Evolutionary conservation across 2,329 filamentous ascomycete species (phyloP), one percentile per base, ranked within the genome.

Genomic region (Aspergillus fumigatiaffinis): DNA sequence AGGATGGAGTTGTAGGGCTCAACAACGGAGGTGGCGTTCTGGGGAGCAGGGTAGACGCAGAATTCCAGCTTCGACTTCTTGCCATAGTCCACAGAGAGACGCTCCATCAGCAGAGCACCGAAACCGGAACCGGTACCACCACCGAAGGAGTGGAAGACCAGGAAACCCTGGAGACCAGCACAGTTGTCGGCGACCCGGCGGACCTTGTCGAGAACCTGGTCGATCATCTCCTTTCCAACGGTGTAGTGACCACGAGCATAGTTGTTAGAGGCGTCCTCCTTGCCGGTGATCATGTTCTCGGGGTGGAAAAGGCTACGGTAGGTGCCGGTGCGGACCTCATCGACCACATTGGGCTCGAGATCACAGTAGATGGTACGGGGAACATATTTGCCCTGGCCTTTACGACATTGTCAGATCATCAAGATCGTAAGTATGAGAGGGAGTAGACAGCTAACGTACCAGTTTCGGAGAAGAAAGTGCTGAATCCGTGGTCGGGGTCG

Each of bases 1-100:
- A 99, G 87, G 76, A 97, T 97, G 53, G 94, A 97, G 87, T 99
- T 99, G 87, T 99, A 99, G 60, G 94, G 94, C 87, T 99, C 94
- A 65, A 99, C 94, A 60, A 99, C 93, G 48, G 94, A 95, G 72
- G 93, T 97, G 68, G 93, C 91, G 67, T 94, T 94, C 83, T 96
- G 92, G 60, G 94, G 94, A 68, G 94, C 92, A 73, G 94, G 94
- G 84, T 99, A 99, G 74, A 99, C 92, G 73, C 92, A 96, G 85
- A 99, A 99, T 81, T 99, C 94, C 64, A 99, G 87, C 88, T 99
- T 99, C 86, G 90, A 95, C 89, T 99, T 99, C 89, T 99, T 99
- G 84, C 94, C 93, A 76, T 97, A 99, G 82, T 99, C 94, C 73
- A 97, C 91, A 38, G 94, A 97, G 62, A 99, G 87, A 76, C 94